Base-by-base conservation (phyloP, 371 early-diverging fungal species). In the Mortierella sp. region DNA sequence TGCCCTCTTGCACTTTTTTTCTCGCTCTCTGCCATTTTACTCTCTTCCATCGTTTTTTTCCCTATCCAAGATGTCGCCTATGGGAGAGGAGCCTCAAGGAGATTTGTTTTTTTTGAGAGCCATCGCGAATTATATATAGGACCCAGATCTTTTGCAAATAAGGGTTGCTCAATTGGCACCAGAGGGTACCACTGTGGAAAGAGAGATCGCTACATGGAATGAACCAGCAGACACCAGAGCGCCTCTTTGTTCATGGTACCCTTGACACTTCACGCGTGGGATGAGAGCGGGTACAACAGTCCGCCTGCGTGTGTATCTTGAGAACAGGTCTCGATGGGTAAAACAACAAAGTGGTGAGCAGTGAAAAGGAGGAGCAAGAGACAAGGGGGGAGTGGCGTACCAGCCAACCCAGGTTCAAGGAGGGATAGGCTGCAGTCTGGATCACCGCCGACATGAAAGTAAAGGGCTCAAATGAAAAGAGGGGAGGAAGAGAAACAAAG, bases 111-210 rank as follows among this genome's bases (percentile, higher is more conserved):
- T 57, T 57, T 74, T 74, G 75, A 74, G 75, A 74, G 75, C 75
- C 75, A 60, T 60, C 63, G 73, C 60, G 60, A 74, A 74, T 74
- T 74, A 75, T 75, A 75, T 65, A 75, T 75, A 75, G 75, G 57
- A 74, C 24, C 73, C 73, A 48, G 73, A 73, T 73, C 54, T 52
- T 38, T 38, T 38, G 54, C 55, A 38, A 73, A 57, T 73, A 44
- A 50, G 52, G 16, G 73, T 60, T 60, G 60, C 60, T 60, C 31
- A 60, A 31, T 60, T 31, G 31, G 31, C 16, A 60, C 60, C 60
- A 60, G 14, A 60, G 14, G 60, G 28, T 13, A 7, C 60, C 60
- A 5, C 52, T 34, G 47, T 9, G 57, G 48, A 24, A 28, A 52
- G 52, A 45, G 71, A 45, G 54, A 57, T 73, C 73, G 54, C 38